Evolutionary conservation across 164 flowering plant species (phyloP), one percentile per base, ranked within the genome.

Genomic region (Tinospora cordifolia): DNA sequence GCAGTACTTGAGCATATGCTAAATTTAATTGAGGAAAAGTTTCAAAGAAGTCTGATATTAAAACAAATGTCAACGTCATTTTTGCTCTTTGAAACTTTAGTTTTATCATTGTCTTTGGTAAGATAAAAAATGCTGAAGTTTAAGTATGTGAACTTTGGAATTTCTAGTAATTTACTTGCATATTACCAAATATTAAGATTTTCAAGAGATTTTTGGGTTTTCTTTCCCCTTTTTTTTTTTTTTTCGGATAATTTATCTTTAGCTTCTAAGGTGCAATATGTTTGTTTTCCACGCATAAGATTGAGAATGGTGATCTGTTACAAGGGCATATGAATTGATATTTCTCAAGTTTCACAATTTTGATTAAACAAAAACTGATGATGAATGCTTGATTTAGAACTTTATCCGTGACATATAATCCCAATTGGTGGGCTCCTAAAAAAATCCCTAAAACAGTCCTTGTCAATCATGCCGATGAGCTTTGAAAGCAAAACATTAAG

Each of bases 281-380:
- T 65, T 17, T 21, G 21, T 13, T 65, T 40, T 24, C 41, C 46
- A 11, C 60, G 24, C 73, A 75, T 65, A 69, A 69, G 66, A 69
- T 49, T 66, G 72, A 74, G 57, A 71, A 27, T 72, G 66, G 65
- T 68, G 27, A n/a, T 26, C 38, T 68, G 47, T 62, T 71, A n/a
- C 70, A 65, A 69, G 19, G 75, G 83, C 71, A 72, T 46, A 73
- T 38, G 40, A 8, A 47, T 54, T 54, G 60, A n/a, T 22, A 54
- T 21, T 54, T 54, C 60, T 21, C 24, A 44, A 54, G 60, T 54
- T 54, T 9, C 21, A 54, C 22, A 2, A 10, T 54, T 54, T 54
- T 54, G 60, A 44, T 44, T 10, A 44, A 44, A 44, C 14, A 44
- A 44, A 44, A 11, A 7, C 11, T 8, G 46, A 51, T 17, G 59